These are phyloP conservation scores for Graphiopsis chlorocephala DNA, from an alignment of 2,329 filamentous ascomycete species.

Conservation along the genomic window DNA sequence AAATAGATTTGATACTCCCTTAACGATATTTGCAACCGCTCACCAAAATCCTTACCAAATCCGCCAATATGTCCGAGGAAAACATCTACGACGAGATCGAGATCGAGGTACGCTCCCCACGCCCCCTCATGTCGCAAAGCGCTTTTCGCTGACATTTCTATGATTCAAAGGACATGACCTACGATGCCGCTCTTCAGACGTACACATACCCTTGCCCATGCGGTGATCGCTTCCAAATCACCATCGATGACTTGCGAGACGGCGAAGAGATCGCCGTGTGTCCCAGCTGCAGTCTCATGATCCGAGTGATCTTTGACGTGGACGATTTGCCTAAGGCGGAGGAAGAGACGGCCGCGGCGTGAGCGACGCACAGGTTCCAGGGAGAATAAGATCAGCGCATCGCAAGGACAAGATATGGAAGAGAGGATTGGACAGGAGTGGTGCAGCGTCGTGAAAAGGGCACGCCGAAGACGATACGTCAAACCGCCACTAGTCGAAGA, in stretches of 20 bases:
- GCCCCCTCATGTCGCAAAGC: neutral
- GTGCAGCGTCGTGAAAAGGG: neutral
- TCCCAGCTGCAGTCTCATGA: conserved; percentile 96
- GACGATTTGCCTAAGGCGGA: conserved; percentile 53
- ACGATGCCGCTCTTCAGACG: conserved; percentile 74
- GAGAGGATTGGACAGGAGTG: neutral
- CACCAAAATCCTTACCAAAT: neutral
- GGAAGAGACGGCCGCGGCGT: conserved; percentile 25
- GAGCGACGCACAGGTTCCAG: neutral
- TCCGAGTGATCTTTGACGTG: conserved; percentile 85
- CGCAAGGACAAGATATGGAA: neutral
- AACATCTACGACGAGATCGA: conserved; percentile 94
- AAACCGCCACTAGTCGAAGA: neutral
- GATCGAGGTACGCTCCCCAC: conserved; percentile 63
- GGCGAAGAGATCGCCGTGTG: conserved; percentile 95
- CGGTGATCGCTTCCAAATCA: conserved; percentile 93
- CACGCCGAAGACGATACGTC: neutral
- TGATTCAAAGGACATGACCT: conserved; percentile 74
- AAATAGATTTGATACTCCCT: neutral
- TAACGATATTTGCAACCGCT: neutral
- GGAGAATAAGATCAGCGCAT: neutral
- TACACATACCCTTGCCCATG: conserved; percentile 98
- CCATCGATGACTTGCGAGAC: conserved; percentile 77
- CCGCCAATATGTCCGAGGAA: conserved; percentile 26
- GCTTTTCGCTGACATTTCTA: neutral